Base-by-base conservation (phyloP, 192 early-diverging fungal species). In the Piromyces finnis region DNA sequence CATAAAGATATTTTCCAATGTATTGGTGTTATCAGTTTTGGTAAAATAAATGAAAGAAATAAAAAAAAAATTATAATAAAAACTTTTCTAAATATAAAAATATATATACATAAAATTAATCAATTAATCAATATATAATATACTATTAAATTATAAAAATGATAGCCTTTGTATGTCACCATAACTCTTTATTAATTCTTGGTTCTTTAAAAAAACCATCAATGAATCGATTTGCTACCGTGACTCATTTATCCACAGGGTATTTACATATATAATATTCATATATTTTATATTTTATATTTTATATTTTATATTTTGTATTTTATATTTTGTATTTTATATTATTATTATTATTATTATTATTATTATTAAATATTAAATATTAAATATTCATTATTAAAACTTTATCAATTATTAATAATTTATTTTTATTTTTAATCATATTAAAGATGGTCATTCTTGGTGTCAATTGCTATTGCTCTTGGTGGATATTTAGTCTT, bases 181-280 rank as follows among this genome's bases (percentile, higher is more conserved):
- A 97, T 86, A 97, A 96, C 84, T 94, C 93, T 37, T 95, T 96
- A 82, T 87, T 97, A 83, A 97, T 97, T 78, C 94, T 93, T 83
- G 92, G 92, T 16, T 94, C 95, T 14, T 84, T 97, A 68, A 86
- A 89, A 59, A 93, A 93, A 78, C 95, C 95, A 1, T 94, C 94
- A 35, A 86, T 97, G 39, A 92, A 95, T 81, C 90, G 95, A 28
- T 94, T 96, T 84, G 92, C 92, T 51, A 84, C 89, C 4, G 94
- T 97, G 0, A 94, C 95, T 0, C 94, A 94, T 81, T 85, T 94
- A 79, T 93, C 94, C 12, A 94, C 94, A 27, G 83, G 84, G 86
- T 86, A 85, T 9, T 0, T 26, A 79, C 84, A 84, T 78, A 78
- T 22, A 22, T 14, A 7, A 29, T 78, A 29, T 29, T 7, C 30